phyloP scores from a whole-genome alignment of 2,329 filamentous ascomycete species.

The Seiridium unicorne region DNA sequence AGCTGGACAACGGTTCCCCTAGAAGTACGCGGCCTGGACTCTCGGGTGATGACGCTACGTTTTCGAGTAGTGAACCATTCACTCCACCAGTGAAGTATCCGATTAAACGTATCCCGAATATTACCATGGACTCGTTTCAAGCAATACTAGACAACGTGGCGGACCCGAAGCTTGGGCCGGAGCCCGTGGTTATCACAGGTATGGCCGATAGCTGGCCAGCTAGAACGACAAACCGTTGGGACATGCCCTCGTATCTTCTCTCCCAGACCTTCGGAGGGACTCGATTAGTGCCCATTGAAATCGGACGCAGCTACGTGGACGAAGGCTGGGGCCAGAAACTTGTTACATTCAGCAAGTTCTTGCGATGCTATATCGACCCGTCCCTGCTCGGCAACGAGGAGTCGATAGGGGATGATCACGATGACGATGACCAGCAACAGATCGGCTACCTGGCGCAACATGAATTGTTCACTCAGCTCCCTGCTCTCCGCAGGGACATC shows the following conservation, averaged over 20 bases:
- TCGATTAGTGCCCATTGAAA: conserved; percentile 80
- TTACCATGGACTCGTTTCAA: conserved; percentile 61
- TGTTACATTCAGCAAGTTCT: conserved; percentile 70
- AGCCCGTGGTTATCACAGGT: conserved; percentile 69
- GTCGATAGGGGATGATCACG: not conserved
- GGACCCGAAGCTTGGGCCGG: conserved; percentile 36
- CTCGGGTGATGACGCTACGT: conserved; percentile 12
- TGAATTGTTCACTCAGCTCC: conserved; percentile 81
- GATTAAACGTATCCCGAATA: conserved; percentile 39
- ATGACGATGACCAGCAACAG: conserved; percentile 4
- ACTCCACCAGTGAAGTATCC: conserved; percentile 39
- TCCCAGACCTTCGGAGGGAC: conserved; percentile 71
- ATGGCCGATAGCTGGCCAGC: conserved; percentile 76
- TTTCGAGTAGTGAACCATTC: conserved; percentile 37
- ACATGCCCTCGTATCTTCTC: conserved; percentile 70
- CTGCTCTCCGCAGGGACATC: conserved; percentile 73
- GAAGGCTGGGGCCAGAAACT: conserved; percentile 81
- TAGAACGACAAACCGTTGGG: conserved; percentile 66
- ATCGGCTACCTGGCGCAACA: conserved; percentile 90
- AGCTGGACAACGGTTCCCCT: not conserved
- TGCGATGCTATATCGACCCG: conserved; percentile 57
- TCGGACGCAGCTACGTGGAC: conserved; percentile 86
- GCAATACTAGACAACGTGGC: conserved; percentile 50
- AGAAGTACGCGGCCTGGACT: too few relatives aligned
- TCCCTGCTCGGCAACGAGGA: conserved; percentile 10